Conservation (phyloP, 257 asterid species). For the Capsicum rhomboideum region DNA sequence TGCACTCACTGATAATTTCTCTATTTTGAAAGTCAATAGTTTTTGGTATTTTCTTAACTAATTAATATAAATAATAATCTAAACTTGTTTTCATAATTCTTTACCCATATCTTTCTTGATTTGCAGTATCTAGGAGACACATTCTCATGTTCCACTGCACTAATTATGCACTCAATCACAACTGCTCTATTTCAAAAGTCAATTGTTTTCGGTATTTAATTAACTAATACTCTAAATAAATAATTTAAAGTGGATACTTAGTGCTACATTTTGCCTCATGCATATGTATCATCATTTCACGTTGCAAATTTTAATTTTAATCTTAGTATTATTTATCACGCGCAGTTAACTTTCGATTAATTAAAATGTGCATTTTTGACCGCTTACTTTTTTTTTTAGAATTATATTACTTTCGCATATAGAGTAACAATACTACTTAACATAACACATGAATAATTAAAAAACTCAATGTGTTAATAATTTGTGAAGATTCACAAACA, state of each 20-base stretch:
- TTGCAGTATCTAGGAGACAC: neutral
- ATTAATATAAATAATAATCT: neutral
- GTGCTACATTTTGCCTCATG: neutral
- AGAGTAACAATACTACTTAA: no score
- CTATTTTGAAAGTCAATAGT: neutral
- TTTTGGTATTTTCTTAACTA: neutral
- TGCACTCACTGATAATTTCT: neutral
- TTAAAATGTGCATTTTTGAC: neutral
- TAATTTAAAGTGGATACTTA: neutral
- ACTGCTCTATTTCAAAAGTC: neutral
- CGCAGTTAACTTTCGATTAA: neutral
- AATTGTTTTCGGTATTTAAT: neutral
- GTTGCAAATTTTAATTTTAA: neutral
- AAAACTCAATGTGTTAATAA: no score
- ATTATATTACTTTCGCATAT: no score
- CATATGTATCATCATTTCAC: neutral
- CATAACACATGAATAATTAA: no score
- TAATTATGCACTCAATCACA: neutral
- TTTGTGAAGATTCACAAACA: neutral
- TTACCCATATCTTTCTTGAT: neutral
- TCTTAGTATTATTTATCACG: neutral
- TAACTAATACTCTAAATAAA: neutral
- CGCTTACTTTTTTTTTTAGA: no score
- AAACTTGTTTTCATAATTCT: neutral
- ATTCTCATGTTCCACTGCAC: constrained; percentile 4